Base-by-base conservation (phyloP, 345 rosid genomes). In the Boechera divaricarpa region DNA sequence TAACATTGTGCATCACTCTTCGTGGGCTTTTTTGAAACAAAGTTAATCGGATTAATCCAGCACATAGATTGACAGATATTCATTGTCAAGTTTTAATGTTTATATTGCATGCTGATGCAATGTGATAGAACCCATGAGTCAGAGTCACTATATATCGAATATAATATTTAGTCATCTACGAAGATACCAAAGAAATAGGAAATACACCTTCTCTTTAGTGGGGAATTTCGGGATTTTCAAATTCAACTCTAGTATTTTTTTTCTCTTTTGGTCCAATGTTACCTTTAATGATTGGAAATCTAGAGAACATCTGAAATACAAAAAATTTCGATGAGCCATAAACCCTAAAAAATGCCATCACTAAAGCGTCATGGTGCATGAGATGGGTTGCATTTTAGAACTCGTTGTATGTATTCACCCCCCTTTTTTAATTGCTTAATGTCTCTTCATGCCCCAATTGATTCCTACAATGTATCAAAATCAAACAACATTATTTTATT, bases 311-410 rank as follows among this genome's bases (percentile, higher is more conserved):
- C 51, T 31, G 51, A 56, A 32, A 57, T 29, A 38, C 6, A 70
- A 51, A 39, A 21, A 1, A n/a, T 70, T 26, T 26, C 36, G 31
- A 53, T 59, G 74, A 67, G 42, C 70, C 53, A 78, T 58, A 49
- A 72, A 58, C 62, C 74, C 72, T 65, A 52, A 67, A 21, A 61
- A 16, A 73, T 72, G 82, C 2, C 78, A 78, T 78, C 82, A 78
- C 77, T 16, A 42, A 73, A 73, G 73, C 82, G 82, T 78, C 82
- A 78, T 53, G 77, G 68, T 67, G 72, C 69, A 65, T 78, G 77
- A 65, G 38, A 71, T 71, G 62, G 57, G 24, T 47, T 26, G 69
- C 65, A 70, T 49, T 78, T 47, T 38, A 38, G 55, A 58, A 72
- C 13, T 63, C 26, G 36, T 55, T 63, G 4, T 70, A 2, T 36